phyloP scores from a whole-genome alignment of 2,329 filamentous ascomycete genomes.

The Pseudogymnoascus sp. region DNA sequence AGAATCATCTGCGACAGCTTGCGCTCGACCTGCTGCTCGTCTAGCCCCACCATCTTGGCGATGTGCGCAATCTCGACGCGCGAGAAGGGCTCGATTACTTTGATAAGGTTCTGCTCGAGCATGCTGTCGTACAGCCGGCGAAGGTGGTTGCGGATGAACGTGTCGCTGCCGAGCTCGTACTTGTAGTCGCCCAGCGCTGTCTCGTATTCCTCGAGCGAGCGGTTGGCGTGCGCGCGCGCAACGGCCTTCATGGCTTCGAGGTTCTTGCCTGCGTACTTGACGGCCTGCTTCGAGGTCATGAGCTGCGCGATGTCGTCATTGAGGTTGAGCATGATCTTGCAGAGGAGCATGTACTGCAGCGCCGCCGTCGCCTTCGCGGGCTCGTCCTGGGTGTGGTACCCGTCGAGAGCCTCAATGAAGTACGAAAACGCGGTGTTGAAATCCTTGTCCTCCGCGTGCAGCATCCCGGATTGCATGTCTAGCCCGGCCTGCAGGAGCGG shows the following conservation, averaged over 20 bases:
- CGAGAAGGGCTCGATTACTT: slow-evolving; percentile 98
- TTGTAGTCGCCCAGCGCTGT: slow-evolving; percentile 82
- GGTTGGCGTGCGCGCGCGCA: slow-evolving; percentile 87
- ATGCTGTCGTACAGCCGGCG: slow-evolving; percentile 95
- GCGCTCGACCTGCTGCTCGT: slow-evolving; percentile 92
- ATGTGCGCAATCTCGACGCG: slow-evolving; percentile 95
- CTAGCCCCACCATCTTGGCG: slow-evolving; percentile 93
- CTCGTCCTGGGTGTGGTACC: slow-evolving; percentile 91
- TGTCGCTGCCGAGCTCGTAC: slow-evolving; percentile 86
- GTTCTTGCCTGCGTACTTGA: slow-evolving; percentile 91
- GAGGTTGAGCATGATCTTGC: slow-evolving; percentile 99
- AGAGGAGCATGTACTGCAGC: slow-evolving; percentile 97
- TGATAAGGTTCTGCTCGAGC: slow-evolving; percentile 98
- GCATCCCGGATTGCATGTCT: slow-evolving; percentile 98
- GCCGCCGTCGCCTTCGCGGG: slow-evolving; percentile 85
- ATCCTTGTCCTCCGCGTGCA: slow-evolving; percentile 96
- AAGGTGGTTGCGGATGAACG: slow-evolving; percentile 95
- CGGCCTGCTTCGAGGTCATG: slow-evolving; percentile 91
- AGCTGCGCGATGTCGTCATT: slow-evolving; percentile 93
- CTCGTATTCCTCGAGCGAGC: slow-evolving; percentile 95
- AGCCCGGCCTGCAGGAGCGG: slow-evolving; percentile 90
- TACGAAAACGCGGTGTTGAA: slow-evolving; percentile 99
- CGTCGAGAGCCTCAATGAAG: slow-evolving; percentile 97
- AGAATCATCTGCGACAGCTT: slow-evolving; percentile 99
- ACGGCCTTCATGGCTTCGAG: slow-evolving; percentile 99